Base-by-base conservation (phyloP, 257 asterid genomes). In the Solanum sparsipilum region DNA sequence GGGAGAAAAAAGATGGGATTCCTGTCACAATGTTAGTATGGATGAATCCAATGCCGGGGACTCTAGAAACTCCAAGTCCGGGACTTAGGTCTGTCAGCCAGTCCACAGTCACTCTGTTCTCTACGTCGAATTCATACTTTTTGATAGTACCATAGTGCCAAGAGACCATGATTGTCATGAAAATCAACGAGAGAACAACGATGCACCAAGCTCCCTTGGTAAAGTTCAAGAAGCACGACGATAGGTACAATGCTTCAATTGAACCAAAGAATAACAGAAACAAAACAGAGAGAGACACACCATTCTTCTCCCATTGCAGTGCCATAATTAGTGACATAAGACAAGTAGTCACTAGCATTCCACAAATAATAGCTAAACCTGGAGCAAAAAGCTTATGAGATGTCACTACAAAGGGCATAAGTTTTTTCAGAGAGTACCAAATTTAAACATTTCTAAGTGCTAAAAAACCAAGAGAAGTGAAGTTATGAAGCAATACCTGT, bases 71-170 rank as follows among this genome's bases (percentile, higher is more conserved):
- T 16, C 95, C 98, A 1, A 97, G 96, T 60, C 94, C 93, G 0
- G 97, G 98, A 89, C 98, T 92, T 72, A 93, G 93, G 12, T 95
- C 96, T 5, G 98, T 95, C 13, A 97, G 92, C 99, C 99, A 96
- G 67, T 96, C 98, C 44, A 97, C 91, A 0, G 96, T 87, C 23
- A 95, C 98, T 84, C 94, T 97, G 95, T 95, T 97, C 72, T 97
- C 95, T 1, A 92, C 29, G 38, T 97, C 98, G 35, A 94, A 97
- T 87, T 93, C 90, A 27, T 95, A 94, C 85, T 96, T 96, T 85
- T 95, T 97, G 48, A 96, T 89, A 27, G 98, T 95, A 83, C 99
- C 99, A 12, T 95, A 97, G 92, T 96, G 98, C 99, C 99, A 97
- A 21, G 98, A 85, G n/a, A 90, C 86, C 99, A 97, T 97, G 58